A percentile compares a stretch with the other conserved stretches of the same genome.
Evolutionary conservation across 306 rosid species (phyloP).

Genomic region (Prosopis cineraria): DNA sequence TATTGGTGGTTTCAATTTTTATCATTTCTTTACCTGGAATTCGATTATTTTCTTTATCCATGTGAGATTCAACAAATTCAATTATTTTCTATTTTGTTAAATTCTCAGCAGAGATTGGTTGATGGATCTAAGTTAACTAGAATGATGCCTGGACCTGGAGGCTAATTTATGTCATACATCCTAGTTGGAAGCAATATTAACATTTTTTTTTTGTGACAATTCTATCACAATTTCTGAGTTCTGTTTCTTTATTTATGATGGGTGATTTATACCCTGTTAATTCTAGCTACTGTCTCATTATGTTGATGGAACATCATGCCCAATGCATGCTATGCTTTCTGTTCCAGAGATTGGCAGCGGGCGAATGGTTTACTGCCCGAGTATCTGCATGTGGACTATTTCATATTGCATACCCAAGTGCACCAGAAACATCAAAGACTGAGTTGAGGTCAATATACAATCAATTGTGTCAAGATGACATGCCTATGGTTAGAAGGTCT

Average conservation of each 20-base stretch:
- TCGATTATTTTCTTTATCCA: neutral
- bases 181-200: slow-evolving; percentile 10
- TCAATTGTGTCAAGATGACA: slow-evolving; percentile 97
- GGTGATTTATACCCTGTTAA: neutral
- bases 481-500: slow-evolving; percentile 99
- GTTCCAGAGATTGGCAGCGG: slow-evolving; percentile 91
- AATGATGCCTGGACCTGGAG: neutral
- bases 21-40: slow-evolving; percentile 13
- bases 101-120: slow-evolving; percentile 1
- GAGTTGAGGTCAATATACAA: slow-evolving; percentile 84
- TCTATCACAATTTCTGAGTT: neutral
- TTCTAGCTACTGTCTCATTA: slow-evolving; percentile 5
- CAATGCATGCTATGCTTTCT: slow-evolving; percentile 16
- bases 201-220: slow-evolving; percentile 22
- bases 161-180: slow-evolving; percentile 3
- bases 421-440: slow-evolving; percentile 72
- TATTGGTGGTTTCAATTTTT: slow-evolving; percentile 19
- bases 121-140: neutral
- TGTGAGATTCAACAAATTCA: no score
- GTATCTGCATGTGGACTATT: slow-evolving; percentile 95
- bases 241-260: slow-evolving; percentile 6
- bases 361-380: slow-evolving; percentile 99
- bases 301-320: slow-evolving; percentile 18
- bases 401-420: slow-evolving; percentile 93
- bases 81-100: slow-evolving; percentile 10